Percentiles rank a stretch among this genome's conserved stretches.
Conservation (phyloP, 768 basidiomycete genomes). For the Tricholoma sp. region DNA sequence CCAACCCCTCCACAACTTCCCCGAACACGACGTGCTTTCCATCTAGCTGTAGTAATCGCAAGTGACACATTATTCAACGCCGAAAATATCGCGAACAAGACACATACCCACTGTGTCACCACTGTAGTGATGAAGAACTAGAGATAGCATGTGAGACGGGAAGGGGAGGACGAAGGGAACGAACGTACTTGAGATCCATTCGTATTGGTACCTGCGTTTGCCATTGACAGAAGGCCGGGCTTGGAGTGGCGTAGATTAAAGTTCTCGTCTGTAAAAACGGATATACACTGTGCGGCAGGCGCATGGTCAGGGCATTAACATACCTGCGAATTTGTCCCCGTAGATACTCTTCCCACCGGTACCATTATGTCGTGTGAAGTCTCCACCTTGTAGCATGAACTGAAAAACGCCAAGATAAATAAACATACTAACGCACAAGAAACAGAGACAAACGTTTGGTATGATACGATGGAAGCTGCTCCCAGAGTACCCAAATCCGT, state of each 20-base stretch:
- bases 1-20: conserved; percentile 59
- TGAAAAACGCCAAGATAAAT: conserved; percentile 12
- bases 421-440: background rate
- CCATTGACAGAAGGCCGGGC: conserved; percentile 75
- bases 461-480: conserved; percentile 72
- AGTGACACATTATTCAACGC: background rate
- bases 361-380: conserved; percentile 72
- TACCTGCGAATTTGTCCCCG: conserved; percentile 72
- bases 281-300: background rate
- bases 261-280: conserved; percentile 53
- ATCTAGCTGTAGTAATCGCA: conserved; percentile 39
- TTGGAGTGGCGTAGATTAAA: conserved; percentile 59
- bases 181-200: conserved; percentile 68
- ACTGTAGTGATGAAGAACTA: conserved; percentile 79
- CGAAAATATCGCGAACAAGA: background rate
- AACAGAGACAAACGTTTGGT: conserved; percentile 41
- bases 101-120: conserved; percentile 54
- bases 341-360: conserved; percentile 87
- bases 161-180: background rate
- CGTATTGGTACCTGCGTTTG: conserved; percentile 79
- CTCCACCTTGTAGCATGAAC: conserved; percentile 89
- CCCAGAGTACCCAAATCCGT: conserved; percentile 67
- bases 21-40: conserved; percentile 70
- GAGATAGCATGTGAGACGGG: background rate
- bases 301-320: conserved; percentile 13